Base-by-base conservation (phyloP, 768 basidiomycete genomes). In the Podaxis sp. region DNA sequence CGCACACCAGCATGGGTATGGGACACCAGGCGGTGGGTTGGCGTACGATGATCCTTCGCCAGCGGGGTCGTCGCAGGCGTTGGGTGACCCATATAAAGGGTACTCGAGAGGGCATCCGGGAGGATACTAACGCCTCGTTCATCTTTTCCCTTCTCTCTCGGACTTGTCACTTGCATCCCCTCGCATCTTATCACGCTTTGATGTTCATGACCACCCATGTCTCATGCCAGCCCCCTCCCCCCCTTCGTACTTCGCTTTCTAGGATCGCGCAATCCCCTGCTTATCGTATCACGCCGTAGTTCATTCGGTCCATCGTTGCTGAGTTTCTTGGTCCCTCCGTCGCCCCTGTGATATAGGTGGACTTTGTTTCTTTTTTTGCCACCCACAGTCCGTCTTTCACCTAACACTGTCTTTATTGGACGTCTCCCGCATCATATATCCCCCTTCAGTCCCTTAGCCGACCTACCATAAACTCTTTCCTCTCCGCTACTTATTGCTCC, bases 21-120 rank as follows among this genome's bases (percentile, higher is more conserved):
- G 58, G 47, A 65, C 64, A 57, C 65, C 33, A 63, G 66, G 63
- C 38, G 66, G 67, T 54, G 74, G 75, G 56, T 68, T 75, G 60
- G 70, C 76, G 66, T 79, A 79, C 66, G 73, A 75, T 64, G 75
- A 81, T 72, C 72, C 71, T 59, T 70, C 75, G 17, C 46, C 27
- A 29, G 38, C 37, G 27, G 49, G 58, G 15, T 59, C 58, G n/a
- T 61, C 41, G 4, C 60, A 61, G 41, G n/a, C 33, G 7, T n/a
- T 40, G 24, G 61, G 22, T 50, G 41, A 61, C 36, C 53, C 60
- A 36, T 55, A 61, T 49, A n/a, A 27, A 4, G 61, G 47, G 50
- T 37, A 62, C 19, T 11, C 61, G 19, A 40, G 61, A 56, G 54
- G 54, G n/a, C 24, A 62, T 27, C 12, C 38, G 17, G 49, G 37